A percentile compares a stretch with the other conserved stretches of the same genome.
Conservation (phyloP, 1,284 basidiomycete genomes). For the Leccinum fuscescens region DNA sequence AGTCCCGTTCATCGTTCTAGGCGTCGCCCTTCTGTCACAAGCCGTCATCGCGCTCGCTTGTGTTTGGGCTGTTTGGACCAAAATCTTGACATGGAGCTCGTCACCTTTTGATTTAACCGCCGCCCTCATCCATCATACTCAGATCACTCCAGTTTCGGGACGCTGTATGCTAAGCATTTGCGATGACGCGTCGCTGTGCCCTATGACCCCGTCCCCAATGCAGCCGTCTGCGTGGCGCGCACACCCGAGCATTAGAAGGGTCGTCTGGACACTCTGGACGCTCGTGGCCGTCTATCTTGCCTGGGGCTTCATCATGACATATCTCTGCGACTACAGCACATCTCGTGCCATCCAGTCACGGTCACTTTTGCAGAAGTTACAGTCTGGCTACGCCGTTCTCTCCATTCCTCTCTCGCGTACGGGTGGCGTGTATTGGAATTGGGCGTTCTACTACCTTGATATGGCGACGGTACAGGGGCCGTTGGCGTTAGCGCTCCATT, state of each 20-base stretch:
- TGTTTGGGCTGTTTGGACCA: conserved; percentile 2
- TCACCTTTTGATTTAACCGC: conserved; percentile 24
- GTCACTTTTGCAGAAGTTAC: conserved; percentile 21
- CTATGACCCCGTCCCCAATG: too few species aligned
- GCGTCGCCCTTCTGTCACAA: conserved; percentile 23
- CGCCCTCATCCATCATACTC: conserved; percentile 28
- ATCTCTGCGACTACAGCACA: conserved; percentile 2
- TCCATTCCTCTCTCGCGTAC: conserved; percentile 17
- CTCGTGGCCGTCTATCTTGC: conserved; percentile 18
- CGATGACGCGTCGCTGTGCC: too few species aligned
- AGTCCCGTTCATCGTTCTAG: conserved; percentile 32
- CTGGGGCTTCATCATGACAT: conserved; percentile 26
- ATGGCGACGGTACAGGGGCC: conserved; percentile 26
- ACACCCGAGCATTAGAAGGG: conserved; percentile 11
- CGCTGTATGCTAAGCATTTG: conserved; percentile 16
- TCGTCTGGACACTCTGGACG: conserved; percentile 22
- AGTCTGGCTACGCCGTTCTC: conserved; percentile 20
- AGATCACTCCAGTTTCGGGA: conserved; percentile 13
- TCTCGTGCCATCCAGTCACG: conserved; percentile 17
- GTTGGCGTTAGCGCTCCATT: conserved; percentile 32
- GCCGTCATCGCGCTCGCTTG: conserved; percentile 25
- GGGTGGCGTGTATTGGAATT: conserved; percentile 23
- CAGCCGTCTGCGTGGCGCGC: too few species aligned
- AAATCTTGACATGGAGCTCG: background rate
- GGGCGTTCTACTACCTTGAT: conserved; percentile 29